Percentiles rank a stretch among this genome's conserved stretches.
phyloP scores from a whole-genome alignment of 2,329 filamentous ascomycete species.

The Pyrenophora tritici-repentis region DNA sequence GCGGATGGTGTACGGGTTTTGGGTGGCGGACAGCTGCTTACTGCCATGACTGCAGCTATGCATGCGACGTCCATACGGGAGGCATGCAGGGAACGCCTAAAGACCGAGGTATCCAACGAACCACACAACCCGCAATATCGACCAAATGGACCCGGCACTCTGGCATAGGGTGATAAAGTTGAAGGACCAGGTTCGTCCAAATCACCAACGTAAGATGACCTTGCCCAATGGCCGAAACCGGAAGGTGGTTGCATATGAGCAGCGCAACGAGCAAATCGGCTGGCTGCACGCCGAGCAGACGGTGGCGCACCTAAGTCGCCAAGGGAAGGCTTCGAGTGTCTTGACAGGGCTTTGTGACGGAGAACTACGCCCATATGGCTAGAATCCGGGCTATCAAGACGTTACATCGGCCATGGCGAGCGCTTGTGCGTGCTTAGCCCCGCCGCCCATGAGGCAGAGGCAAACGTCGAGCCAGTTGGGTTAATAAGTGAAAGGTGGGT shows the following conservation, averaged over 20 bases:
- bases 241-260: slow-evolving; percentile 30
- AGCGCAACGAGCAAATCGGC: slow-evolving; percentile 9
- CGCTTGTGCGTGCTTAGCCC: slow-evolving; percentile 34
- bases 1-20: neutral
- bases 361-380: slow-evolving; percentile 15
- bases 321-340: slow-evolving; percentile 33
- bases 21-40: neutral
- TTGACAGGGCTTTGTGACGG: slow-evolving; percentile 30
- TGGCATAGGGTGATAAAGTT: slow-evolving; percentile 12
- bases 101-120: slow-evolving; percentile 5
- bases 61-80: no score
- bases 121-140: slow-evolving; percentile 4
- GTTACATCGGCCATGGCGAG: slow-evolving; percentile 37
- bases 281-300: slow-evolving; percentile 7
- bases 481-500: slow-evolving; percentile 6
- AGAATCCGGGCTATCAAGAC: slow-evolving; percentile 28
- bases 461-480: slow-evolving; percentile 21
- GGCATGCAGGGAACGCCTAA: neutral
- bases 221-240: slow-evolving; percentile 16
- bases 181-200: slow-evolving; percentile 7
- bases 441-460: slow-evolving; percentile 15
- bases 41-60: slow-evolving; percentile 3
- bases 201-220: slow-evolving; percentile 30
- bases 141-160: slow-evolving; percentile 10
- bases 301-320: slow-evolving; percentile 33